Percentiles rank a stretch among this genome's conserved stretches.
These are phyloP conservation scores for Globisporangium iwayamae DNA, from an alignment of 352 stramenopile species.

Conservation along the genomic window DNA sequence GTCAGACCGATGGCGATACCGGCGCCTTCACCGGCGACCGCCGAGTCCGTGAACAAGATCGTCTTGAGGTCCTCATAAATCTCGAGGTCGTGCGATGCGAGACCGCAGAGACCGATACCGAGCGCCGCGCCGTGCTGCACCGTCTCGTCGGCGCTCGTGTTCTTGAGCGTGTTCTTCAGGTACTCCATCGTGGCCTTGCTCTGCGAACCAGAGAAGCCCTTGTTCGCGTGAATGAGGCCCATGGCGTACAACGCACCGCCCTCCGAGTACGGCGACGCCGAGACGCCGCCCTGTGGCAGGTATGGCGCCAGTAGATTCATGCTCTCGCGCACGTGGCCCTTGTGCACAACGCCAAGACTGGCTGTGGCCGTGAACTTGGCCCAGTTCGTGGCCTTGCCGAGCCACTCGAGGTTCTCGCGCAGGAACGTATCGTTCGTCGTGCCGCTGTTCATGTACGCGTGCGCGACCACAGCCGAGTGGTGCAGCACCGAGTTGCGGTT, in stretches of 20 bases:
- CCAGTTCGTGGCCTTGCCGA: slow-evolving; percentile 99
- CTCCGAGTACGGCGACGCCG: slow-evolving; percentile 95
- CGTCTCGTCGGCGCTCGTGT: slow-evolving; percentile 92
- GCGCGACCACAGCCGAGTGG: slow-evolving; percentile 95
- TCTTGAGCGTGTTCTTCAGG: slow-evolving; percentile 79
- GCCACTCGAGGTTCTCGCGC: slow-evolving; percentile 98
- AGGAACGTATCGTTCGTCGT: slow-evolving; percentile 98
- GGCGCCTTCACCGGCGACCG: slow-evolving; percentile 96
- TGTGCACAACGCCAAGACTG: slow-evolving; percentile 98
- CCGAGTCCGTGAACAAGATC: slow-evolving; percentile 97
- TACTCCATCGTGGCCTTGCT: slow-evolving; percentile 85
- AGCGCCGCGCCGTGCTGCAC: slow-evolving; percentile 98
- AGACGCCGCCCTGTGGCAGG: slow-evolving; percentile 89
- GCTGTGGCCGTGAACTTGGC: slow-evolving; percentile 98
- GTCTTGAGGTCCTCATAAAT: slow-evolving; percentile 98
- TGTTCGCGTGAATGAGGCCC: slow-evolving; percentile 97
- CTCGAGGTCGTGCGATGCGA: slow-evolving; percentile 93
- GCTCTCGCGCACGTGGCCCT: slow-evolving; percentile 96
- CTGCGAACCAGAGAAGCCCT: slow-evolving; percentile 84
- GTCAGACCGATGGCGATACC: slow-evolving; percentile 98
- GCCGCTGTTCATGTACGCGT: slow-evolving; percentile 97
- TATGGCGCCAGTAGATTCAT: slow-evolving; percentile 98
- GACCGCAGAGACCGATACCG: slow-evolving; percentile 94
- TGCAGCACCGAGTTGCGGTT: slow-evolving; percentile 97
- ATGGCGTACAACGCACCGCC: slow-evolving; percentile 97